Percentiles rank a stretch among this genome's conserved stretches.
These are phyloP conservation scores for Circinella minor DNA, from an alignment of 371 early-diverging fungal species.

Conservation along the genomic window DNA sequence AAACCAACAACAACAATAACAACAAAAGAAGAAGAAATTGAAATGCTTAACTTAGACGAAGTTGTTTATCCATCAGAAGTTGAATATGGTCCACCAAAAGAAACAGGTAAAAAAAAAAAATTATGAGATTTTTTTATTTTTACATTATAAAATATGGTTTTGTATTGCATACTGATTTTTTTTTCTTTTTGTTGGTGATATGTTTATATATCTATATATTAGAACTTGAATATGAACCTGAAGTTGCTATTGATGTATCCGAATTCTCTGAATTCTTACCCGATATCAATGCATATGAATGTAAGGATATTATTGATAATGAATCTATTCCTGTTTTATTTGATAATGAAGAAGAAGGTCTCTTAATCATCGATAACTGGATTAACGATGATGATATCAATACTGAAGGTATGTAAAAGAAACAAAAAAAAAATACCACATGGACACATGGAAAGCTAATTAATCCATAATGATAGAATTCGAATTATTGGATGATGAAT, in stretches of 20 bases:
- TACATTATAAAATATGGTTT: too few species aligned
- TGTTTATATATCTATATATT: background rate
- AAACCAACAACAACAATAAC: background rate
- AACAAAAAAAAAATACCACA: background rate
- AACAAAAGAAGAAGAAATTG: background rate
- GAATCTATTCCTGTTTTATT: background rate
- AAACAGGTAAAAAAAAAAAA: conserved; percentile 2
- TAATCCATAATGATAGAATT: background rate
- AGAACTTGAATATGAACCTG: conserved; percentile 3
- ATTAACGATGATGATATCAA: background rate
- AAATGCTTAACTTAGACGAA: background rate
- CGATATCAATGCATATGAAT: background rate
- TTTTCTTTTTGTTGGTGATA: too few species aligned
- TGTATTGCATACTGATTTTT: too few species aligned
- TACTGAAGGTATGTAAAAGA: background rate
- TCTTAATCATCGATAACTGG: background rate
- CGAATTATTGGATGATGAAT: background rate
- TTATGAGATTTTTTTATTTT: too few species aligned
- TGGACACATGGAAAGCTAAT: background rate
- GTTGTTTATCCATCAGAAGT: background rate
- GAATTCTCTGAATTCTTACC: conserved; percentile 1
- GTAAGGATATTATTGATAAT: background rate
- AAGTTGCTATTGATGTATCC: background rate
- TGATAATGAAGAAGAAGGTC: background rate
- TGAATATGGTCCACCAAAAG: conserved; percentile 5